phyloP scores from a whole-genome alignment of 208 protist genomes.

The Crithidia expoeki region DNA sequence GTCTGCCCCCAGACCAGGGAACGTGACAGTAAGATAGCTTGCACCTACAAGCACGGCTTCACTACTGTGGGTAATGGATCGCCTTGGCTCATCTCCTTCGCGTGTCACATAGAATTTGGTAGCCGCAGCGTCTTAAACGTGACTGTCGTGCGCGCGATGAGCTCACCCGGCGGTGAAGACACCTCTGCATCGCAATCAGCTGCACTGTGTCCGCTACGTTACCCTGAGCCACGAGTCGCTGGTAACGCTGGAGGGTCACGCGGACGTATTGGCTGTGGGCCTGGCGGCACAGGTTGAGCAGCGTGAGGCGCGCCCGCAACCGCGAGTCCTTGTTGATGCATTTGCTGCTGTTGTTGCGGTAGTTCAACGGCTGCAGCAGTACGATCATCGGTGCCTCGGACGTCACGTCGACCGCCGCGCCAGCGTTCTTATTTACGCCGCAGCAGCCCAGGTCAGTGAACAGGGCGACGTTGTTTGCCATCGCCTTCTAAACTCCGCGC shows the following conservation, averaged over 20 bases:
- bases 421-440: slow-evolving; percentile 26
- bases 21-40: slow-evolving; percentile 24
- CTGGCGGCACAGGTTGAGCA: slow-evolving; percentile 24
- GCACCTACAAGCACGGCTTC: slow-evolving; percentile 33
- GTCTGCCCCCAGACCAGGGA: slow-evolving; percentile 22
- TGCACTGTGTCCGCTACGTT: slow-evolving; percentile 7
- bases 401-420: slow-evolving; percentile 13
- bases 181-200: slow-evolving; percentile 14
- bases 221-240: slow-evolving; percentile 26
- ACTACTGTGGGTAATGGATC: slow-evolving; percentile 29
- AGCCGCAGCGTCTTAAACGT: slow-evolving; percentile 19
- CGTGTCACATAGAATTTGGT: slow-evolving; percentile 8
- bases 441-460: slow-evolving; percentile 34
- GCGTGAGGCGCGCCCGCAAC: not conserved
- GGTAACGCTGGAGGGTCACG: slow-evolving; percentile 32
- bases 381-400: slow-evolving; percentile 2
- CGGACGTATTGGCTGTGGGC: slow-evolving; percentile 24
- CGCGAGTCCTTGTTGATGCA: not conserved
- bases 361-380: not conserved
- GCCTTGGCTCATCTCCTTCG: not conserved
- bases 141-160: slow-evolving; percentile 10
- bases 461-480: slow-evolving; percentile 23
- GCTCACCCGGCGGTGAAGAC: slow-evolving; percentile 5
- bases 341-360: not conserved
- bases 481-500: not conserved